Base-by-base conservation (phyloP, 805 yeast species). In the Cyberlindnera suaveolens region DNA sequence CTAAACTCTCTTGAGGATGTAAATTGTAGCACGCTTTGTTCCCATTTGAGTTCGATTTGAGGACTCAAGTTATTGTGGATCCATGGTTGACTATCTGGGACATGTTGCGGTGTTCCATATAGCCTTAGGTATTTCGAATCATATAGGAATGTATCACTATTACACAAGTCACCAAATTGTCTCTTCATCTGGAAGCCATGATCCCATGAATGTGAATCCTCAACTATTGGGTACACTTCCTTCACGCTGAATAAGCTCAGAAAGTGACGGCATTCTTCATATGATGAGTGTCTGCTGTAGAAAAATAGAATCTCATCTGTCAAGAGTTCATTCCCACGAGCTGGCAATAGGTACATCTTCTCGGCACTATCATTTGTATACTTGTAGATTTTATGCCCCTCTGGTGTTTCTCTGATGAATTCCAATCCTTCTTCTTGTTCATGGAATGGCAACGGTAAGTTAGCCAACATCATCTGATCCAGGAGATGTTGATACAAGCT, bases 221-320 rank as follows among this genome's bases (percentile, higher is more conserved):
- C 68, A n/a, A 61, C 62, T 38, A 72, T 67, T 0, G 78, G 78
- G 39, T 61, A 71, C 0, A 74, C 74, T 38, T 70, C 70, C 11
- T 42, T 50, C 0, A 75, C 74, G 9, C 45, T 54, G 40, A 74
- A 67, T 29, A 57, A 34, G 5, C 56, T 46, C 1, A 74, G 51
- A 11, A 74, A 64, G 9, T 60, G 42, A 15, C 57, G 45, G 14
- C 64, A 56, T 48, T 74, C 79, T 7, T 61, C 39, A 44, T 63
- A 74, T 2, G 77, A 70, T 1, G 77, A 71, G 46, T 74, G 78
- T 35, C 78, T 53, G 5, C 77, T 71, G 49, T 67, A 74, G 7
- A 70, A 51, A 14, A 69, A 60, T 37, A 58, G 58, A 3, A 73
- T 44, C 10, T 62, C 65, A n/a, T 50, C 52, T 1, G 72, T 70